phyloP scores from a whole-genome alignment of 2,329 filamentous ascomycete species.

The Hymenoscyphus occultus region DNA sequence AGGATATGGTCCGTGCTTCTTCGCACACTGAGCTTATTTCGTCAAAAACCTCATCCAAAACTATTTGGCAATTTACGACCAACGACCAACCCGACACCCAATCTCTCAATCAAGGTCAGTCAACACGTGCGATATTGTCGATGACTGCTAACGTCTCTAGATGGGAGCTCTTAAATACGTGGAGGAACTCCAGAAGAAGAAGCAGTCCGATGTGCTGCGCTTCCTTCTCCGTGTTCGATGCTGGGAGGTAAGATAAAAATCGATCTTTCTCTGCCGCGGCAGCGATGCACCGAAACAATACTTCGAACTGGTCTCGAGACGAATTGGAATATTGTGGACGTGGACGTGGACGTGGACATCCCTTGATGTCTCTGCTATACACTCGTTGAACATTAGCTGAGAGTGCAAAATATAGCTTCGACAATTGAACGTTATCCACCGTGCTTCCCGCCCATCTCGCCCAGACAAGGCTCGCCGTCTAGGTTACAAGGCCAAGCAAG shows the following conservation, averaged over 20 bases:
- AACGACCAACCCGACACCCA: conserved; percentile 19
- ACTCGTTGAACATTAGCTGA: conserved; percentile 55
- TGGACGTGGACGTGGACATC: conserved; percentile 35
- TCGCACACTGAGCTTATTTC: conserved; percentile 1
- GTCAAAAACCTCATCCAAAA: not conserved
- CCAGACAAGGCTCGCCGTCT: conserved; percentile 99
- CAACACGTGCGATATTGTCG: not conserved
- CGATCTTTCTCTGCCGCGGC: conserved; percentile 37
- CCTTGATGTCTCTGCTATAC: conserved; percentile 24
- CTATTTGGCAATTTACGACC: conserved; percentile 4
- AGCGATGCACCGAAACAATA: conserved; percentile 30
- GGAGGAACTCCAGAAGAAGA: conserved; percentile 99
- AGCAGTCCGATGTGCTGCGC: conserved; percentile 99
- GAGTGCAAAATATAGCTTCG: conserved; percentile 99
- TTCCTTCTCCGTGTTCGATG: conserved; percentile 99
- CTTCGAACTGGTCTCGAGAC: conserved; percentile 34
- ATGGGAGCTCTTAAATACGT: conserved; percentile 70
- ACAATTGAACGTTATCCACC: conserved; percentile 99
- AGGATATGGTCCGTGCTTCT: not conserved
- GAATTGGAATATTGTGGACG: conserved; percentile 33
- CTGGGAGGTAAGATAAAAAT: conserved; percentile 86
- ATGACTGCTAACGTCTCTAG: not conserved
- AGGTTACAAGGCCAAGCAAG: conserved; percentile 99
- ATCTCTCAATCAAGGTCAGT: conserved; percentile 20
- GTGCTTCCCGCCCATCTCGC: conserved; percentile 94